Base-by-base conservation (phyloP, 768 basidiomycete genomes). In the Leccinum olivaceopallidum region DNA sequence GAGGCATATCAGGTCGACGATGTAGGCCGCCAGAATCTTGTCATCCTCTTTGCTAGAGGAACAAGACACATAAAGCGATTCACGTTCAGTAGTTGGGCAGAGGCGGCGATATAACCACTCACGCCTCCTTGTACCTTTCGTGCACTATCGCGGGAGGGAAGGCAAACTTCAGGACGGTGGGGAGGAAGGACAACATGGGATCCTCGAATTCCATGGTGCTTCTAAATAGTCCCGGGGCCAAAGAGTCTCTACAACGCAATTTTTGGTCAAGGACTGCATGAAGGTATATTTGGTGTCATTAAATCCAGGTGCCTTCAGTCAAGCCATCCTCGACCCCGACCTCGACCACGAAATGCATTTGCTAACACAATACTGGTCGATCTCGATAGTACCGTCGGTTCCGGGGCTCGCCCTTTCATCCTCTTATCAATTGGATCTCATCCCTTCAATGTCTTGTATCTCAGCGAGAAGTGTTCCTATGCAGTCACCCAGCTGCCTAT, bases 1-100 rank as follows among this genome's bases (percentile, higher is more conserved):
- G 56, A 63, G 49, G 26, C 58, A 66, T 20, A 63, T 55, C 39
- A 66, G 26, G 56, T 63, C 55, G 5, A 63, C 56, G n/a, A 63
- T 63, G 49, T 57, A 66, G 18, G 28, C 55, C 56, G 60, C 63
- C 30, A 67, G 42, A 20, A 63, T 20, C 8, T 57, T 66, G 16
- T 53, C 65, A 20, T 55, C 58, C 20, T 32, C 37, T 49, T 57
- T 59, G 10, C 65, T 64, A n/a, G 28, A 53, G 20, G 6, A 12
- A 47, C 37, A 7, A 37, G 37, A 37, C 20, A 22, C 5, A 42
- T 42, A 28, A 10, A 22, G 24, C 13, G 1, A 39, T 39, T 39
- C 18, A 18, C 37, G 16, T 39, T 39, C 18, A 39, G 16, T 7
- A 18, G 8, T 18, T 0, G 18, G 1, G 36, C 9, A 36, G 30